phyloP scores from a whole-genome alignment of 805 yeast species.

The Ogataea populi-albae region DNA sequence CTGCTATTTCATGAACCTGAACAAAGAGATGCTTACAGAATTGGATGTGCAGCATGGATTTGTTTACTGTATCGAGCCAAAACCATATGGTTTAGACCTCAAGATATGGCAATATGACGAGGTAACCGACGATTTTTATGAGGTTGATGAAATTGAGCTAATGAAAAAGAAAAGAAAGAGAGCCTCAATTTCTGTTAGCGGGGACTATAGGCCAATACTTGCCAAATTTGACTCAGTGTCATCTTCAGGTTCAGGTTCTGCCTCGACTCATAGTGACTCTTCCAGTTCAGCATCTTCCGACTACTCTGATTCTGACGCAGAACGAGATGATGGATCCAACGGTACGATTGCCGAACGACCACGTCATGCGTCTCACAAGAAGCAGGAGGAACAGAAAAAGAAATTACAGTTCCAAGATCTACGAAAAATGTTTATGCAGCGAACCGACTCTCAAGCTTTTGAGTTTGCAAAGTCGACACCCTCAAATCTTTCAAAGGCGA shows the following conservation, averaged over 20 bases:
- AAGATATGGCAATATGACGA: slow-evolving; percentile 38
- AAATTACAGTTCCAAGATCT: slow-evolving; percentile 10
- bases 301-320: slow-evolving; percentile 16
- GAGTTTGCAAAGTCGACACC: slow-evolving; percentile 22
- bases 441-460: slow-evolving; percentile 33
- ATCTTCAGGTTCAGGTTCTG: slow-evolving; percentile 3
- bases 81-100: slow-evolving; percentile 37
- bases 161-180: slow-evolving; percentile 34
- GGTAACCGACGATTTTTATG: slow-evolving; percentile 33
- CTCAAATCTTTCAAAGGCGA: slow-evolving; percentile 2
- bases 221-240: slow-evolving; percentile 13
- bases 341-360: not conserved
- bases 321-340: slow-evolving; percentile 7
- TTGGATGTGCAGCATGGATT: slow-evolving; percentile 36
- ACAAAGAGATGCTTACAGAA: slow-evolving; percentile 37
- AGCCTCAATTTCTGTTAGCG: slow-evolving; percentile 24
- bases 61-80: slow-evolving; percentile 38
- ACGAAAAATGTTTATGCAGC: slow-evolving; percentile 16
- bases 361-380: too few species aligned
- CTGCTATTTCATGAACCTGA: slow-evolving; percentile 37
- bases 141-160: slow-evolving; percentile 37
- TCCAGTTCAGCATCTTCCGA: slow-evolving; percentile 16
- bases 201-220: slow-evolving; percentile 21
- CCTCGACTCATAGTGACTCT: not conserved
- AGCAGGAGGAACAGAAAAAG: slow-evolving; percentile 3